Base-by-base conservation (phyloP, 2,329 filamentous ascomycete genomes). In the Penicillium sp. region DNA sequence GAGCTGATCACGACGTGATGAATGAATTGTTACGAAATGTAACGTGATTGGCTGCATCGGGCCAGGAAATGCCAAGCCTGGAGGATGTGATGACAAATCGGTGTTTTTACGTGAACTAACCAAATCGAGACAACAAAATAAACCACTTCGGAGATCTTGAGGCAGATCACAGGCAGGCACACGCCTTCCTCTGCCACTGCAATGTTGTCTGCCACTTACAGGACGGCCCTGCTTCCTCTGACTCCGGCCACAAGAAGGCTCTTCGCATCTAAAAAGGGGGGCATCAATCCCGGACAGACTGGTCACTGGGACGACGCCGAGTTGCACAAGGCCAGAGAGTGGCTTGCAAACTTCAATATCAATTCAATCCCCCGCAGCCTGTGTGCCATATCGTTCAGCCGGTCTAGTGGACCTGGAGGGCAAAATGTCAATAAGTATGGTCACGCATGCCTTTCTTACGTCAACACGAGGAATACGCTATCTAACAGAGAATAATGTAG, bases 401-500 rank as follows among this genome's bases (percentile, higher is more conserved):
- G 84, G 57, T 85, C 84, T 2, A 84, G 83, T 52, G 84, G 84
- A 3, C 84, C 84, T 18, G 84, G 84, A 51, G 84, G 84, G 11
- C 84, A 87, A 68, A 87, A 87, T 73, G 84, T 87, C 56, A 87
- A 87, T 72, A 87, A 87, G 84, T 87, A 71, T 62, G 76, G 26
- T 21, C 1, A 23, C 23, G 40, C 16, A 45, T 9, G 8, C 16
- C 33, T 33, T 48, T n/a, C 28, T 28, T 47, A 33, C 46, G 28
- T 47, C 18, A 28, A 23, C 18, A 20, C 26, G 12, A 21, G 26
- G 3, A n/a, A 33, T 33, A 11, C 23, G 6, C 45, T 45, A 28
- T 51, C 49, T 52, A 52, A 57, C 20, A 20, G 12, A 21, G 9
- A n/a, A 26, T 9, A 42, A 40, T 28, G 43, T 11, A 87, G 84